These are phyloP conservation scores for Prunus yedoensis DNA, from an alignment of 331 rosid species.

Conservation along the genomic window DNA sequence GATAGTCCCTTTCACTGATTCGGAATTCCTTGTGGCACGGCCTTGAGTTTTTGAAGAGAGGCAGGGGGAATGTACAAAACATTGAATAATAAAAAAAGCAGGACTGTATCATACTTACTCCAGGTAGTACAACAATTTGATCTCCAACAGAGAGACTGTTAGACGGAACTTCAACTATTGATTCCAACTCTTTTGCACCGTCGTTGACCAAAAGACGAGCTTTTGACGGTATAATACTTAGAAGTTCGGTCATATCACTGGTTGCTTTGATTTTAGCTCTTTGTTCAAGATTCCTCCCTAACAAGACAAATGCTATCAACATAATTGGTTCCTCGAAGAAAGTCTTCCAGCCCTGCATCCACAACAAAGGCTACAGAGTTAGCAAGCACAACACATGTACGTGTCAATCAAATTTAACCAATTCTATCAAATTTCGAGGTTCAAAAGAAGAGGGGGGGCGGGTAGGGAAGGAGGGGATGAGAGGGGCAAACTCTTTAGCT, in stretches of 20 bases:
- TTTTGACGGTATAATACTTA: slow-evolving; percentile 83
- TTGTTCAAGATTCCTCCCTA: slow-evolving; percentile 97
- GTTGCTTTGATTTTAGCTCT: slow-evolving; percentile 97
- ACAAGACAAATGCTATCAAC: slow-evolving; percentile 94
- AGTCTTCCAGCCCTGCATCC: slow-evolving; percentile 92
- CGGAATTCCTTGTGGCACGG: too few relatives aligned
- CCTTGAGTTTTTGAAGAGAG: neutral
- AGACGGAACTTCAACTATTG: slow-evolving; percentile 87
- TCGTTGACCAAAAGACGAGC: slow-evolving; percentile 81
- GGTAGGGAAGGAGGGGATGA: neutral
- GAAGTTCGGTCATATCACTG: slow-evolving; percentile 97
- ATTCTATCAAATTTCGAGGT: neutral
- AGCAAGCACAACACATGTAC: neutral
- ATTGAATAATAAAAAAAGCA: neutral
- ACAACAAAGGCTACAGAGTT: slow-evolving; percentile 15
- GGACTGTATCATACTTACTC: slow-evolving; percentile 56
- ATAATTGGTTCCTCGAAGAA: slow-evolving; percentile 98
- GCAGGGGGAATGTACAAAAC: neutral
- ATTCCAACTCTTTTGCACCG: slow-evolving; percentile 44
- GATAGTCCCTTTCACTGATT: too few relatives aligned
- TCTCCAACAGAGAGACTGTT: slow-evolving; percentile 85
- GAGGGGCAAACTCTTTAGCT: neutral
- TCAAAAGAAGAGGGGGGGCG: neutral
- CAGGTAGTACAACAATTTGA: slow-evolving; percentile 80
- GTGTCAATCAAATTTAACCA: neutral